These are phyloP conservation scores for Ramaria sp. DNA, from an alignment of 768 basidiomycete species.

Conservation along the genomic window DNA sequence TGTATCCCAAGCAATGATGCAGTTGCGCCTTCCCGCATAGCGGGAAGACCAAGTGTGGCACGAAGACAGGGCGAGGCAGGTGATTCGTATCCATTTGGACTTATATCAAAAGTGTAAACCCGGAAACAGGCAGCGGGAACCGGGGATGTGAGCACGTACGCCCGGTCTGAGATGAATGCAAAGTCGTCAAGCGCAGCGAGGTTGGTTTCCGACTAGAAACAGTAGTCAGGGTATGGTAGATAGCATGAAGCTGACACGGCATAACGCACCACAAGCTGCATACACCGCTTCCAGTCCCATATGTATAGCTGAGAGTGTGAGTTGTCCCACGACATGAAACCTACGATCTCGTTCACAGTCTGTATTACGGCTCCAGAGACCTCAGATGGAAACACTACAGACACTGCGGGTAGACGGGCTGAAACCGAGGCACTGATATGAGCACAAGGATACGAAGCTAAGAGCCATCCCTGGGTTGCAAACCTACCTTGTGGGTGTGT, in stretches of 20 bases:
- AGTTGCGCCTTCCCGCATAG: background rate
- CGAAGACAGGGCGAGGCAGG: background rate
- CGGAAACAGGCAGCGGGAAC: slow-evolving; percentile 3
- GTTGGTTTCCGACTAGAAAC: slow-evolving; percentile 20
- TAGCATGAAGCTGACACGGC: background rate
- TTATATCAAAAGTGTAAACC: background rate
- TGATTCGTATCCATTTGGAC: background rate
- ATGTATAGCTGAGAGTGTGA: slow-evolving; percentile 25
- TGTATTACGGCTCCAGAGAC: slow-evolving; percentile 29
- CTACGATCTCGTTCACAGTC: slow-evolving; percentile 44
- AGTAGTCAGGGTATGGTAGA: no score
- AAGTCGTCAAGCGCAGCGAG: slow-evolving; percentile 30
- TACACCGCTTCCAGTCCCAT: slow-evolving; percentile 45
- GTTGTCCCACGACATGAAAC: slow-evolving; percentile 31
- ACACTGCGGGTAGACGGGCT: slow-evolving; percentile 23
- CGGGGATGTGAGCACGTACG: slow-evolving; percentile 31
- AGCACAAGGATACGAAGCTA: background rate
- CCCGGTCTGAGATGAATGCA: slow-evolving; percentile 33
- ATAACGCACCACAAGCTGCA: slow-evolving; percentile 30
- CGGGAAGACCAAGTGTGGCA: slow-evolving; percentile 1
- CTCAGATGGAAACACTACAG: slow-evolving; percentile 15
- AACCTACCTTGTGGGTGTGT: slow-evolving; percentile 26
- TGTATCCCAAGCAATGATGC: slow-evolving; percentile 1
- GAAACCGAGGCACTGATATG: background rate
- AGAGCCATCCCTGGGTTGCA: background rate